Percentiles rank a stretch among this genome's conserved stretches.
These are phyloP conservation scores for Stagonosporopsis tanaceti DNA, from an alignment of 2,329 filamentous ascomycete genomes.

Conservation along the genomic window DNA sequence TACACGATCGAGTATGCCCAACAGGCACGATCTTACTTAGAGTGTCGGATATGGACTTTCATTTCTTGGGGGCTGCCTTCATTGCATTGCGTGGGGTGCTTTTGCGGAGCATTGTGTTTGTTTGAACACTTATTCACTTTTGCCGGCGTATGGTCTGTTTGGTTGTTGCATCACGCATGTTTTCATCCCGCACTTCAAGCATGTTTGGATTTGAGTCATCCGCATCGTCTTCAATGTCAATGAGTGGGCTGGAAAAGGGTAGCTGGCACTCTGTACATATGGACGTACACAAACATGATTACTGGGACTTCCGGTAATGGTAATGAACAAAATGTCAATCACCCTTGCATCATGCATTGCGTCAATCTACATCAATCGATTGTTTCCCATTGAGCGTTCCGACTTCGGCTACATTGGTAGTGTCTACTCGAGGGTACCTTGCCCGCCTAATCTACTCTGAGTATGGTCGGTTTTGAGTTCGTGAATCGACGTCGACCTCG, in stretches of 20 bases:
- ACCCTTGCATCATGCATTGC: not conserved
- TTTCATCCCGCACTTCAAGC: constrained; percentile 16
- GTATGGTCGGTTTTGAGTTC: constrained; percentile 10
- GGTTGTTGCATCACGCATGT: constrained; percentile 20
- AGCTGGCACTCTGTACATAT: constrained; percentile 22
- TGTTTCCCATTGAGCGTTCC: not conserved
- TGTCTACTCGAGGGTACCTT: not conserved
- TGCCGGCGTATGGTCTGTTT: constrained; percentile 17
- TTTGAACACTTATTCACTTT: constrained; percentile 16
- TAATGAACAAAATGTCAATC: constrained; percentile 15
- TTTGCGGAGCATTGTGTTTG: constrained; percentile 39
- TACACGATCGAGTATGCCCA: constrained; percentile 8
- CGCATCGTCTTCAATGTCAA: constrained; percentile 21
- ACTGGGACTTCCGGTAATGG: constrained; percentile 10
- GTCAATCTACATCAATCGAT: not conserved
- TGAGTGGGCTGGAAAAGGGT: constrained; percentile 18
- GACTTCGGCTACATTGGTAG: constrained; percentile 9
- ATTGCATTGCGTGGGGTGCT: constrained; percentile 44
- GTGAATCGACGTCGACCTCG: constrained; percentile 43
- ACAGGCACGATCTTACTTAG: constrained; percentile 3
- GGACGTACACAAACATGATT: constrained; percentile 17
- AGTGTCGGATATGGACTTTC: constrained; percentile 16
- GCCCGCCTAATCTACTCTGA: constrained; percentile 1
- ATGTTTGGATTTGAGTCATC: constrained; percentile 18
- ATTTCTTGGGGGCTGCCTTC: constrained; percentile 24